Evolutionary conservation across 495 filamentous ascomycete species (phyloP).

Genomic region (Haplographium delicatum): DNA sequence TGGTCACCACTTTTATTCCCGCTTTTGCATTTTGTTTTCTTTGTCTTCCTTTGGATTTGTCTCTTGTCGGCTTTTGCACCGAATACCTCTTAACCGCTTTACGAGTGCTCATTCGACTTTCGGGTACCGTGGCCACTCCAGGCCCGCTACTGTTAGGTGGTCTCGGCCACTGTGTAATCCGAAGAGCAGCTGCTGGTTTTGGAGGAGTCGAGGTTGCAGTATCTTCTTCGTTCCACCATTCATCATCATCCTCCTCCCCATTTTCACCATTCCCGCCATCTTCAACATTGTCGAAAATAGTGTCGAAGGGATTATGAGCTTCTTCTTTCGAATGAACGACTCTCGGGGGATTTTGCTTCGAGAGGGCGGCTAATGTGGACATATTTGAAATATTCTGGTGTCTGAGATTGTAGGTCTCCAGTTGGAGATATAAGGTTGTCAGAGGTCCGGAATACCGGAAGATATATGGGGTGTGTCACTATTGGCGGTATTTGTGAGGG

Average conservation of each 20-base stretch:
- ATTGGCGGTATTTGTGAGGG: background rate
- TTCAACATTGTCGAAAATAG: constrained; percentile 11
- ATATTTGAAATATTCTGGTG: constrained; percentile 9
- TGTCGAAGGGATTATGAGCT: background rate
- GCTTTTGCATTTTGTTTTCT: constrained; percentile 51
- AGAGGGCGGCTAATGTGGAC: constrained; percentile 4
- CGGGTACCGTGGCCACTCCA: constrained; percentile 1
- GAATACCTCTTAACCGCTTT: constrained; percentile 26
- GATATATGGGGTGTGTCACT: background rate
- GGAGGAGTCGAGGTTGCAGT: background rate
- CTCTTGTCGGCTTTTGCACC: constrained; percentile 31
- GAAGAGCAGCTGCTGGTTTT: background rate
- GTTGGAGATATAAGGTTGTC: background rate
- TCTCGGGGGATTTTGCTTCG: constrained; percentile 1
- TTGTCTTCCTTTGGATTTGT: constrained; percentile 44
- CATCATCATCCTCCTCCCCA: constrained; percentile 19
- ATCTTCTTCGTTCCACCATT: constrained; percentile 28
- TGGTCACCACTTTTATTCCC: constrained; percentile 62
- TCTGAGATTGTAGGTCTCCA: background rate
- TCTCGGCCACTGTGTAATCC: constrained; percentile 16
- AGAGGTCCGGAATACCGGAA: background rate
- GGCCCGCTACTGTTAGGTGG: constrained; percentile 4
- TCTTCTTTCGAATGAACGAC: background rate
- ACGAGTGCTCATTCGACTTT: constrained; percentile 10
- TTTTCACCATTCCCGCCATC: constrained; percentile 20